These are phyloP conservation scores for Xylariales sp. DNA, from an alignment of 2,329 filamentous ascomycete genomes.

Conservation along the genomic window DNA sequence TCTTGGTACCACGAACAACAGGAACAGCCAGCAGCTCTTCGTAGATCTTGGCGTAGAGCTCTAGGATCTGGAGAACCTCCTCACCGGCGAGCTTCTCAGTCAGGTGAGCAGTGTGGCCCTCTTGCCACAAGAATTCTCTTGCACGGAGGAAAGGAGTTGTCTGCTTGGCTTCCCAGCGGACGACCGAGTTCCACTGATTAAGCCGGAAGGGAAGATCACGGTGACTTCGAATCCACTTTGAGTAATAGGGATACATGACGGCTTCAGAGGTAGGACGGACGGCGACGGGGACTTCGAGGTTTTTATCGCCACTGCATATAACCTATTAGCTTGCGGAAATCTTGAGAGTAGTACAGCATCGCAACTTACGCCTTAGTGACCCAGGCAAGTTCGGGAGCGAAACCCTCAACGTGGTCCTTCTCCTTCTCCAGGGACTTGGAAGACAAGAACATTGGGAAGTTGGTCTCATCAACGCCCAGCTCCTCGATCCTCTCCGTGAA, in stretches of 20 bases:
- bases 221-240: constrained; percentile 95
- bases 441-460: constrained; percentile 94
- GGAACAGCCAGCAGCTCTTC: constrained; percentile 91
- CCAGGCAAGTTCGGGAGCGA: constrained; percentile 89
- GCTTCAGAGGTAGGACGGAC: constrained; percentile 67
- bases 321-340: too few species aligned
- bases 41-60: constrained; percentile 88
- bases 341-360: too few species aligned
- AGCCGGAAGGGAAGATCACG: constrained; percentile 89
- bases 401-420: constrained; percentile 98
- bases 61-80: constrained; percentile 90
- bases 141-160: constrained; percentile 82
- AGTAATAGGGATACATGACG: constrained; percentile 22
- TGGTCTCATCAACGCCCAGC: constrained; percentile 91
- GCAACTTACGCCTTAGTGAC: constrained; percentile 70
- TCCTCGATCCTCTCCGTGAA: constrained; percentile 75
- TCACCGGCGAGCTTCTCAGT: constrained; percentile 75
- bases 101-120: constrained; percentile 66
- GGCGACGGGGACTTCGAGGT: constrained; percentile 76
- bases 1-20: constrained; percentile 90
- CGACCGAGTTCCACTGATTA: constrained; percentile 94
- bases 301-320: constrained; percentile 85
- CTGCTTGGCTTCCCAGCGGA: constrained; percentile 97
- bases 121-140: constrained; percentile 70
- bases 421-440: constrained; percentile 82